phyloP scores from a whole-genome alignment of 306 rosid species.

The Prunus mira region DNA sequence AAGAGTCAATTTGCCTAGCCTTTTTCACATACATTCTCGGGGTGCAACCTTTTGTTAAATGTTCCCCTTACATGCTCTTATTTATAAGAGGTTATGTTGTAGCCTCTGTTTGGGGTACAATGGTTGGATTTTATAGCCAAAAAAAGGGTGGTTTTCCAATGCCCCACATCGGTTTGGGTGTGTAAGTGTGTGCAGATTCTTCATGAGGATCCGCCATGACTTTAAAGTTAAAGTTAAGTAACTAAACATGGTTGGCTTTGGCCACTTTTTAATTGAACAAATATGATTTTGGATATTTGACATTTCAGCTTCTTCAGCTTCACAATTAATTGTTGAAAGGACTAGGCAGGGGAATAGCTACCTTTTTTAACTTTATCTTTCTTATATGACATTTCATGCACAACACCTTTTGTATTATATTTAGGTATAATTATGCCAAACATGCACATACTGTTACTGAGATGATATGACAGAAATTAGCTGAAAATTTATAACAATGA shows the following conservation, averaged over 20 bases:
- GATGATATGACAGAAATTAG: neutral
- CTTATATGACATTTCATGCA: neutral
- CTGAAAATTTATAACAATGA: conserved; percentile 1
- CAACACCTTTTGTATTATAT: neutral
- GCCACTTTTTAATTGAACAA: neutral
- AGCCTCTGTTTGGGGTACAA: neutral
- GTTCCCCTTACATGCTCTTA: neutral
- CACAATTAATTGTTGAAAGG: neutral
- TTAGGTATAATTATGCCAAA: neutral
- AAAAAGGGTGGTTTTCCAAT: neutral
- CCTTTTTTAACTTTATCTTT: neutral
- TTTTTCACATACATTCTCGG: too few relatives aligned
- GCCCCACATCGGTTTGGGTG: neutral
- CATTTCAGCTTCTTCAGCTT: neutral
- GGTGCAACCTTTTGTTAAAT: neutral
- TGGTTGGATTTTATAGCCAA: neutral
- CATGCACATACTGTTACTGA: neutral
- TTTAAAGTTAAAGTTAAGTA: neutral
- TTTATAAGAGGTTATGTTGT: neutral
- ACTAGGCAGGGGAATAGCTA: neutral
- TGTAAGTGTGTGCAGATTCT: neutral
- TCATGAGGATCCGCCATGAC: neutral
- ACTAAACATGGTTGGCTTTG: neutral
- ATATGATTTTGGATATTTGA: neutral
- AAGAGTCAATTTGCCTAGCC: too few relatives aligned